Evolutionary conservation across 805 yeast genomes (phyloP).

Genomic region (Metschnikowia bowlesiae): DNA sequence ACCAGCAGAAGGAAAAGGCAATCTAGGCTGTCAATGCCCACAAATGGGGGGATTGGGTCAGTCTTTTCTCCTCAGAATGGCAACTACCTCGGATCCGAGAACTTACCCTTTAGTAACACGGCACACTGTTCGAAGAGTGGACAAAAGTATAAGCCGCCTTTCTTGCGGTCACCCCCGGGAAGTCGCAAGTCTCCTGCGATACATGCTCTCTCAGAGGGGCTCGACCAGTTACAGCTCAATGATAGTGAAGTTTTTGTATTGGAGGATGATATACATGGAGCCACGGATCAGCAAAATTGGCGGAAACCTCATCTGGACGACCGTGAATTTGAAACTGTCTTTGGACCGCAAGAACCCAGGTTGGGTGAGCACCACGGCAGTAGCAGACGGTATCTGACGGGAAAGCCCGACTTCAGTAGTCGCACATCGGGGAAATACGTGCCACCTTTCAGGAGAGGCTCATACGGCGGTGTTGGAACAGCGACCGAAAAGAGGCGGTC

Average conservation of each 20-base stretch:
- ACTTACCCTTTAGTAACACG: background rate
- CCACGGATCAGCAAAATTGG: background rate
- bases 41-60: background rate
- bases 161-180: constrained; percentile 35
- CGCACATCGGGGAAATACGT: constrained; percentile 49
- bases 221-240: constrained; percentile 29
- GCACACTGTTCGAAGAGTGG: constrained; percentile 3
- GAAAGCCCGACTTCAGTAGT: background rate
- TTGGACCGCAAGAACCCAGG: background rate
- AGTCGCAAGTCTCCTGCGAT: constrained; percentile 28
- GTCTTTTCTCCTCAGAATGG: background rate
- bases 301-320: background rate
- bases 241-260: constrained; percentile 40
- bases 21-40: constrained; percentile 2
- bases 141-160: constrained; percentile 42
- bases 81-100: background rate
- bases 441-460: constrained; percentile 67
- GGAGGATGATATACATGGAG: constrained; percentile 31
- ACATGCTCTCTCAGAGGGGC: constrained; percentile 33
- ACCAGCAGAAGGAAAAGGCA: constrained; percentile 6
- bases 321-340: constrained; percentile 1
- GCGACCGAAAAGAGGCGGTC: constrained; percentile 14
- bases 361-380: background rate
- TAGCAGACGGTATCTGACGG: constrained; percentile 6
- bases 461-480: constrained; percentile 23